Evolutionary conservation across 495 filamentous ascomycete species (phyloP), one percentile per base, ranked within the genome.

Genomic region (Aspergillus sclerotiicarbonarius): DNA sequence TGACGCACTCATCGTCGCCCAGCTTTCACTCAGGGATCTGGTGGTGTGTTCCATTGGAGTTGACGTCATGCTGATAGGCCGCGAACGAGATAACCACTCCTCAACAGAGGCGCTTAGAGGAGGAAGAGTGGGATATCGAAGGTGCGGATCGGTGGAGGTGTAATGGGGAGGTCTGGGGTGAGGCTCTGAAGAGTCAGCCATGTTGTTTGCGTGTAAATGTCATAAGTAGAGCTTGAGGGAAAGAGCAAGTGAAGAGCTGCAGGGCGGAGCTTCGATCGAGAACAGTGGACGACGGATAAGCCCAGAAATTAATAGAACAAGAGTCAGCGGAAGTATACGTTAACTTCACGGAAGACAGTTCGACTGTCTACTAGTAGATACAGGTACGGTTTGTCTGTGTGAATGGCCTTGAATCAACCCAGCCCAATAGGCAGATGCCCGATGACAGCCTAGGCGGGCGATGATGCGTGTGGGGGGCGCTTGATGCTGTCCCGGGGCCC

Each of bases 1-100:
- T 12, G 76, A 78, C 3, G 68, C 70, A 54, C 77, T 80, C 49
- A 80, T 61, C 3, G 71, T 76, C 5, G 77, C 75, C 77, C 77
- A 80, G 63, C 77, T 80, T 35, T 79, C 77, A 56, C 76, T 75
- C 53, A 80, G 58, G 18, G 74, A 64, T 29, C 65, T 75, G 30
- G 63, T 32, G 6, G 61, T 48, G 33, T 65, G 62, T 4, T 72
- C 69, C 4, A 54, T 21, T 20, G 49, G 56, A 44, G 67, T 69
- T 68, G 71, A 73, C 65, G 71, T 71, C 71, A 78, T 78, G 56
- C 61, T 72, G 63, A 72, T 70, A 7, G 72, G 75, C 51, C 73
- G 69, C 47, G 77, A 80, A 51, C 66, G 76, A 50, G 76, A 79
- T 49, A 80, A 53, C 75, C 75, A 78, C 75, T 79, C 74, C 59